Base-by-base conservation (phyloP, 2,329 filamentous ascomycete species). In the Claviceps maximensis region DNA sequence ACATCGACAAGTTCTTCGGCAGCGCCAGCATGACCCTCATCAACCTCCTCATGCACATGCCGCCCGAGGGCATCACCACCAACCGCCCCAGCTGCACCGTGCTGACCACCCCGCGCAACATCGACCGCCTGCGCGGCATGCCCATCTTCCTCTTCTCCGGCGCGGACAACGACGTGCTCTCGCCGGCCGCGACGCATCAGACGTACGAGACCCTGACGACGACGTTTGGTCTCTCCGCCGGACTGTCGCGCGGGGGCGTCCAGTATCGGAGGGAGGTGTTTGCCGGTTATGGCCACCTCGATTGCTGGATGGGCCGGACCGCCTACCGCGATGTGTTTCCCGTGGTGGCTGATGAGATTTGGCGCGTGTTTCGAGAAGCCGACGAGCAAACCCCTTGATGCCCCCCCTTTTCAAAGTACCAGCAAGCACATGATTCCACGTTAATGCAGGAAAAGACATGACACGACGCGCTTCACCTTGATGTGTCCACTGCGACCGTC, bases 301-400 rank as follows among this genome's bases (percentile, higher is more conserved):
- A 83, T 67, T 76, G 75, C 60, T 82, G 77, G 77, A 82, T 82
- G 76, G 78, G 79, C 4, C 70, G 74, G 45, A 73, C 77, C 53
- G 76, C 78, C 3, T 79, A 75, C 70, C 74, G 69, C 61, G 80
- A 83, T 60, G 76, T 83, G 29, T 83, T 75, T 59, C 79, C 79
- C 0, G 70, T 77, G 50, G 69, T 83, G 9, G 62, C 73, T 31
- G 71, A 76, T 59, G 75, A 80, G 63, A 68, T 80, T 1, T 77
- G 81, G 58, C 70, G 75, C n/a, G n/a, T n/a, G n/a, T n/a, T n/a
- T n/a, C n/a, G n/a, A n/a, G n/a, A n/a, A n/a, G n/a, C n/a, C n/a
- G n/a, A n/a, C n/a, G n/a, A n/a, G n/a, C n/a, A n/a, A n/a, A n/a
- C n/a, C n/a, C n/a, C n/a, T n/a, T n/a, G n/a, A n/a, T n/a, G n/a